Base-by-base conservation (phyloP, 2,329 filamentous ascomycete species). In the Corynespora cassiicola region DNA sequence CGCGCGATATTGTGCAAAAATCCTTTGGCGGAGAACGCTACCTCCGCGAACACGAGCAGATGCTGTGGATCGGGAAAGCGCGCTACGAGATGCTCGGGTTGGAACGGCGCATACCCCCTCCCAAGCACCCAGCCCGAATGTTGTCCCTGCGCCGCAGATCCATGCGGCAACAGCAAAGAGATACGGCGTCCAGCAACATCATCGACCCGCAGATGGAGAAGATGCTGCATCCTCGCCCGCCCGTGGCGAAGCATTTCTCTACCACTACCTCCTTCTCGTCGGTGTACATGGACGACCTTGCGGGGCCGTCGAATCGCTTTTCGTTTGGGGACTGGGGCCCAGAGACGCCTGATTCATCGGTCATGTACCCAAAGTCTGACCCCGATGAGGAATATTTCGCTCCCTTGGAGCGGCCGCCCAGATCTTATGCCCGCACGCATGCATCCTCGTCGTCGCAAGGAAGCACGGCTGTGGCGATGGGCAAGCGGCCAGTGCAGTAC, bases 21-120 rank as follows among this genome's bases (percentile, higher is more conserved):
- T 78, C 74, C 9, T 84, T 84, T 60, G 75, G 76, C 32, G 79
- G 80, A 3, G 77, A 81, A 27, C 72, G 80, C 1, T 84, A 83
- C 54, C 72, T 83, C 16, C 75, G 81, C 23, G 80, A 82, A 56
- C 80, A 83, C 57, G 80, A 83, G 55, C 80, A 84, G 26, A 69
- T 69, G 65, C 57, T 68, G 12, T 69, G 65, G 65, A 56, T 69
- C 7, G 66, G 66, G 5, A 68, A 68, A 33, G 45, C 64, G 2
- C 25, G 8, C 24, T 59, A 66, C 42, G 61, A 66, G 19, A 66
- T 65, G 63, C 51, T 63, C 7, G 57, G 55, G 7, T 39, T 64
- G 1, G 58, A 63, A 14, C 52, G 54, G 16, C 47, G 43, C 6
- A 30, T 40, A 2, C 60, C 59, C 2, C 58, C 59, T 6, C 60